phyloP scores from a whole-genome alignment of 2,329 filamentous ascomycete species.

The Ophiostoma montium region DNA sequence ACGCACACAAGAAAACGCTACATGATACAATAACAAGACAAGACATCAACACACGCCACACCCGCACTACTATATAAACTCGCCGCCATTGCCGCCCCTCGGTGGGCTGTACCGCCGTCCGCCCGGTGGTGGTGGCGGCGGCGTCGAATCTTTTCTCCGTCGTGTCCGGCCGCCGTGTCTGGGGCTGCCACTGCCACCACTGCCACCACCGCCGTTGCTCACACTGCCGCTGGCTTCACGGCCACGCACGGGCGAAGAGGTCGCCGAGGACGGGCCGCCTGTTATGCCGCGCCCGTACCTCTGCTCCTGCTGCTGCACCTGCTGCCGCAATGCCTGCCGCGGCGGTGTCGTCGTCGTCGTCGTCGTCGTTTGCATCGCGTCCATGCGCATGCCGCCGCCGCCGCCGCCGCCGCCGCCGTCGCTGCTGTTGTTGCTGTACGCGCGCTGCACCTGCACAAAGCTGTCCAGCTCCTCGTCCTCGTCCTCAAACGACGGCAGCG shows the following conservation, averaged over 20 bases:
- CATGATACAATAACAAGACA: not conserved
- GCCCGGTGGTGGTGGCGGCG: slow-evolving; percentile 11
- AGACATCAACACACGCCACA: not conserved
- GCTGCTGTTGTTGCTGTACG: too few species aligned
- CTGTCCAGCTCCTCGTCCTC: slow-evolving; percentile 19
- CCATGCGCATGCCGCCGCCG: not conserved
- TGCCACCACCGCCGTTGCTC: not conserved
- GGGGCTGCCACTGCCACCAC: too few species aligned
- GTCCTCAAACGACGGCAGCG: slow-evolving; percentile 24
- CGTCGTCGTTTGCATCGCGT: slow-evolving; percentile 16
- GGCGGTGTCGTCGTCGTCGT: too few species aligned
- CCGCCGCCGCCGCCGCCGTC: too few species aligned
- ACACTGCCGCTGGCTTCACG: not conserved
- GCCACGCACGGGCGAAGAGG: not conserved
- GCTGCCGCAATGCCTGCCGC: slow-evolving; percentile 15
- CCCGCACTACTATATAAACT: slow-evolving; percentile 14
- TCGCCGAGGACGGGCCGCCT: slow-evolving; percentile 18
- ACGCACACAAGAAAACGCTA: too few species aligned
- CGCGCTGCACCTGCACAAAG: not conserved
- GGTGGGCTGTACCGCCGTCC: slow-evolving; percentile 11
- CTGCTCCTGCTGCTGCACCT: not conserved
- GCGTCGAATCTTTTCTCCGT: not conserved
- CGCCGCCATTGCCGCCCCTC: slow-evolving; percentile 12
- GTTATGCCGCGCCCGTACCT: slow-evolving; percentile 31
- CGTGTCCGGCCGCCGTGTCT: not conserved